A percentile compares a stretch with the other conserved stretches of the same genome.
Conservation (phyloP, 2,329 filamentous ascomycete genomes). For the Alternaria ventricosa region DNA sequence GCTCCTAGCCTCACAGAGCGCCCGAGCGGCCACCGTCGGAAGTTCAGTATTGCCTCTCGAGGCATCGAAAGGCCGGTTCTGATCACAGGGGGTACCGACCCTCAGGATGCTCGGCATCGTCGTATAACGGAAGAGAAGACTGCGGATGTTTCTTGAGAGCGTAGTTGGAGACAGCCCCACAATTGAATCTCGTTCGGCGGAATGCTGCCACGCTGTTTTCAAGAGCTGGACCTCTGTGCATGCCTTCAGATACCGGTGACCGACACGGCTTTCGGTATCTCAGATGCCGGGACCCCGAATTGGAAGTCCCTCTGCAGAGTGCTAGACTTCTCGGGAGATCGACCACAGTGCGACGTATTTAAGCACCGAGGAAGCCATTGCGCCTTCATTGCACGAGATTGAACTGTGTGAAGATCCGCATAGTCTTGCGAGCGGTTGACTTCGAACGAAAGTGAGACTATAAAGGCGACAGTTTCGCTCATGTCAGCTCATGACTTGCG, state of each 20-base stretch:
- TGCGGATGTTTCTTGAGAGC: conserved; percentile 9
- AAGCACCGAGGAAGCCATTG: background rate
- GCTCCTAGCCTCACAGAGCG: conserved; percentile 67
- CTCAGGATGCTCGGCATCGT: conserved; percentile 36
- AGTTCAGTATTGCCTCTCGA: conserved; percentile 52
- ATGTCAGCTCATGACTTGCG: background rate
- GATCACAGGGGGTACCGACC: conserved; percentile 27
- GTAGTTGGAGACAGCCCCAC: background rate
- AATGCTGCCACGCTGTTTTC: background rate
- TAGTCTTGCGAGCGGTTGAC: background rate
- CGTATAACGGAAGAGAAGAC: conserved; percentile 29
- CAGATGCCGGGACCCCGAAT: background rate
- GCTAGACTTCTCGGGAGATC: background rate
- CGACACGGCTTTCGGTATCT: background rate
- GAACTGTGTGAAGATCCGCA: background rate
- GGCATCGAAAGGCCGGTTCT: conserved; percentile 26
- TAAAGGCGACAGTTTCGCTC: background rate
- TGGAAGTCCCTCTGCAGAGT: conserved; percentile 1
- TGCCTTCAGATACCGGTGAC: background rate
- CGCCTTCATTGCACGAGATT: background rate
- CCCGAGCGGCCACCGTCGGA: conserved; percentile 57
- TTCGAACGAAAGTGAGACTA: background rate
- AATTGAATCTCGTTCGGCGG: background rate
- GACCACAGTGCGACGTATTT: background rate
- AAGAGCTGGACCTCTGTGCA: conserved; percentile 1